A percentile compares a stretch with the other conserved stretches of the same genome.
Evolutionary conservation across 2,329 filamentous ascomycete genomes (phyloP).

Genomic region (Hymenoscyphus occultus): DNA sequence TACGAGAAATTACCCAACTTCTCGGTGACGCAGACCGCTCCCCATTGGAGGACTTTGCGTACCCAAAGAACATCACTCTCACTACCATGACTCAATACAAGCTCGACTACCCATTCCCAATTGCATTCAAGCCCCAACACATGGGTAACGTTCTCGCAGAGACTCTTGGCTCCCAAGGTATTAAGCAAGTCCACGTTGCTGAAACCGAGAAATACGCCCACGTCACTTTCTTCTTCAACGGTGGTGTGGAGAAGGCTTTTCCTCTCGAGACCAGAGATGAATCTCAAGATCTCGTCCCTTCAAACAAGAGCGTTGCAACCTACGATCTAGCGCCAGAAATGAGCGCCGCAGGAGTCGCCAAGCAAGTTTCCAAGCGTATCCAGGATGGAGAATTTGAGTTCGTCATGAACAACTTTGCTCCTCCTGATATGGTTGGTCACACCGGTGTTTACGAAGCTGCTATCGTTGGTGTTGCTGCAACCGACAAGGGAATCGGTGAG

Average conservation of each 20-base stretch:
- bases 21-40: slow-evolving; percentile 90
- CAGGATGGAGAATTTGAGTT: slow-evolving; percentile 86
- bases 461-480: slow-evolving; percentile 77
- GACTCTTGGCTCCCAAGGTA: slow-evolving; percentile 84
- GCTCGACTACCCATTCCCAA: slow-evolving; percentile 83
- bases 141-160: slow-evolving; percentile 99
- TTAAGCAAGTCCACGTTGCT: slow-evolving; percentile 93
- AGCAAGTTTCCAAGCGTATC: slow-evolving; percentile 86
- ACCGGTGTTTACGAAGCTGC: slow-evolving; percentile 96
- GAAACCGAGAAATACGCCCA: slow-evolving; percentile 99
- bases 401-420: slow-evolving; percentile 99
- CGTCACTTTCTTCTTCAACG: slow-evolving; percentile 99
- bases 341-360: slow-evolving; percentile 85
- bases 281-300: slow-evolving; percentile 72
- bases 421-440: slow-evolving; percentile 98
- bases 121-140: slow-evolving; percentile 89
- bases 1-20: slow-evolving; percentile 92
- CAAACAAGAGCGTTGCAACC: slow-evolving; percentile 84
- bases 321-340: slow-evolving; percentile 96
- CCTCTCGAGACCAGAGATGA: slow-evolving; percentile 88
- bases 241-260: slow-evolving; percentile 95
- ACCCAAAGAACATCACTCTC: slow-evolving; percentile 81
- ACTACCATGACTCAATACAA: slow-evolving; percentile 99
- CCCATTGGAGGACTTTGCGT: slow-evolving; percentile 85
- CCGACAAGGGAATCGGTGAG: slow-evolving; percentile 88